phyloP scores from a whole-genome alignment of 2,329 filamentous ascomycete species.

The Colletotrichum caudatum region DNA sequence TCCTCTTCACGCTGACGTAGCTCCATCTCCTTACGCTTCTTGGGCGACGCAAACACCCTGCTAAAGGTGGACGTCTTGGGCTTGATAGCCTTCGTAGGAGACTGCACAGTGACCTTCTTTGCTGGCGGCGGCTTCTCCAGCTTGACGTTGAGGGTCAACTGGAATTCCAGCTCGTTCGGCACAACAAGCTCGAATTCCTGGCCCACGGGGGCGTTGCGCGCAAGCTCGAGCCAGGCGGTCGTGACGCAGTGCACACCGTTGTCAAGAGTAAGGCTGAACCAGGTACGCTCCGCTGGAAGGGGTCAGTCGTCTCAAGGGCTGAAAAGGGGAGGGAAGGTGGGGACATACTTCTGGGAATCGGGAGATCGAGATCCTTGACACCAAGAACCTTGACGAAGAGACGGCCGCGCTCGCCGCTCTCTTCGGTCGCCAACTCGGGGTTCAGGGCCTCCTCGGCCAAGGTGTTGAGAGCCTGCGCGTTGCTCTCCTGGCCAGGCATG shows the following conservation, averaged over 20 bases:
- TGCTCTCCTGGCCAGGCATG: conserved; percentile 88
- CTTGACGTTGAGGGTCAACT: conserved; percentile 96
- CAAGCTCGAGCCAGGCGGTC: conserved; percentile 93
- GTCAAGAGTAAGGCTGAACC: conserved; percentile 97
- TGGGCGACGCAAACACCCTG: conserved; percentile 91
- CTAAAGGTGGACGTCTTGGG: conserved; percentile 90
- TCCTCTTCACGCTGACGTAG: conserved; percentile 85
- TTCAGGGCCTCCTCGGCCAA: conserved; percentile 76
- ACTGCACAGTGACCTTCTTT: conserved; percentile 57
- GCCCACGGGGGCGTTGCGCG: conserved; percentile 91
- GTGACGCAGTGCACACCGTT: conserved; percentile 98
- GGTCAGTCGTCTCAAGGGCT: conserved; percentile 44
- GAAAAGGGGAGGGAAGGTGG: conserved; percentile 42
- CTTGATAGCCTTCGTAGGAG: conserved; percentile 73
- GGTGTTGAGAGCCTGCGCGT: conserved; percentile 73
- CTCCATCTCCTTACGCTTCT: conserved; percentile 96
- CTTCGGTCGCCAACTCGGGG: conserved; percentile 71
- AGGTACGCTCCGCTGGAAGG: conserved; percentile 81
- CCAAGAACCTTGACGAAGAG: conserved; percentile 99
- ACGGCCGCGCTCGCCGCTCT: conserved; percentile 87
- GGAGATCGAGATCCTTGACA: conserved; percentile 93
- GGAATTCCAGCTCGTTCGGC: conserved; percentile 97
- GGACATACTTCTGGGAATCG: conserved; percentile 86
- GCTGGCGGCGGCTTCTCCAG: conserved; percentile 82
- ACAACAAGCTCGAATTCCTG: conserved; percentile 99